Evolutionary conservation across 768 basidiomycete species (phyloP).

Genomic region (Pleurotus giganteus): DNA sequence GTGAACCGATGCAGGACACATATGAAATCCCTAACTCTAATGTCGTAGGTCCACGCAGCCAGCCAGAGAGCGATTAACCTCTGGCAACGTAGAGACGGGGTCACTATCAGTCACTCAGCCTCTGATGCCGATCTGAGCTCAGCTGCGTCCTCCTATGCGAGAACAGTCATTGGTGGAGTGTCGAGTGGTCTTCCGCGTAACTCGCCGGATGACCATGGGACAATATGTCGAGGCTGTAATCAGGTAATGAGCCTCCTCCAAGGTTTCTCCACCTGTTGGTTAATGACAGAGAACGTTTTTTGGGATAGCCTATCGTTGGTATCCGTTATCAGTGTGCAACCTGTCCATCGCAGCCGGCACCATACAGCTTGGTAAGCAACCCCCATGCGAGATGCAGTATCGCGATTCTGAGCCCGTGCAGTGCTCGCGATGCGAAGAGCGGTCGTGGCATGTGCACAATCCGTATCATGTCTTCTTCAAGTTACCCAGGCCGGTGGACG

Average conservation of each 20-base stretch:
- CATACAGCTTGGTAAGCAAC: conserved; percentile 70
- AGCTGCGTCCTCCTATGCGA: conserved; percentile 59
- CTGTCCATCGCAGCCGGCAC: conserved; percentile 71
- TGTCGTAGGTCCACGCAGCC: conserved; percentile 53
- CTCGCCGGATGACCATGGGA: conserved; percentile 49
- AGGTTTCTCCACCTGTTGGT: not conserved
- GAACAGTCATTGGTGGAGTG: conserved; percentile 61
- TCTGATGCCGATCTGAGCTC: conserved; percentile 54
- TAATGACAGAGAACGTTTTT: no score
- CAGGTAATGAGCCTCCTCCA: conserved; percentile 38
- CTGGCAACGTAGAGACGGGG: conserved; percentile 77
- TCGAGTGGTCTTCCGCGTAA: conserved; percentile 27
- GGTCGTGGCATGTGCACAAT: conserved; percentile 79
- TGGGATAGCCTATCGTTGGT: conserved; percentile 67
- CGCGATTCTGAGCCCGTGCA: conserved; percentile 26
- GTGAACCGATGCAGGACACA: not conserved
- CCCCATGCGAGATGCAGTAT: not conserved
- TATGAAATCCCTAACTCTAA: not conserved
- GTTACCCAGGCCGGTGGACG: conserved; percentile 74
- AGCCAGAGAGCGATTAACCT: conserved; percentile 71
- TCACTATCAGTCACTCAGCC: conserved; percentile 47
- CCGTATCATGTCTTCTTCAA: conserved; percentile 88
- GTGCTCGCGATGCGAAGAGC: conserved; percentile 77
- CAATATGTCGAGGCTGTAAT: conserved; percentile 60
- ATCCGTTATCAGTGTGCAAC: conserved; percentile 87